Base-by-base conservation (phyloP, 805 yeast species). In the Kurtzmaniella fragi region DNA sequence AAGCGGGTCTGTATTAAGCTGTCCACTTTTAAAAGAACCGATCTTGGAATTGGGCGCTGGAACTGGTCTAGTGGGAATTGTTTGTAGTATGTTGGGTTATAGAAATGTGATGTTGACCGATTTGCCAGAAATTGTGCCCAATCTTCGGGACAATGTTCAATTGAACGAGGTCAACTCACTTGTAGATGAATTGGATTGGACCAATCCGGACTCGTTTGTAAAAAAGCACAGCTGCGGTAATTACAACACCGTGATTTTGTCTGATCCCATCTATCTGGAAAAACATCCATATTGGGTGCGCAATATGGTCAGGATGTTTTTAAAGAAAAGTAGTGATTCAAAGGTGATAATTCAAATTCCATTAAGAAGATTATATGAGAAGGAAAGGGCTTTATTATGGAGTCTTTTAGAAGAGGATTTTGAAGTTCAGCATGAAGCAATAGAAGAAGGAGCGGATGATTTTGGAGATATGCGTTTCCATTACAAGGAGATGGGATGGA, bases 41-140 rank as follows among this genome's bases (percentile, higher is more conserved):
- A 56, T 81, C 0, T 56, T 85, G 23, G 99, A 91, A 52, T 63
- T 93, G n/a, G 99, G 99, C 0, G 72, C 98, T 0, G 99, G 99
- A 0, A 93, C 99, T 0, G 99, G 99, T 0, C 67, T 91, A 12
- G 83, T 82, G 3, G 97, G 98, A 0, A 83, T 93, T 28, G 70
- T 81, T 0, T 70, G 85, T 40, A 76, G 75, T 0, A 41, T 68
- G 7, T 50, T 82, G 5, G 88, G 88, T 0, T 60, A 55, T 44
- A 48, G 59, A 0, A 63, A 81, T 1, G 25, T 20, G 8, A 51
- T 61, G 10, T 56, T 88, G 17, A 90, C 98, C 0, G 99, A 91
- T 56, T 63, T 93, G 35, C 79, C 80, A 0, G 93, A 81, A 36
- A 90, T 91, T 32, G 70, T 84, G 0, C 76, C 77, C 0, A 91